Conservation (phyloP, 768 basidiomycete species). For the Tricholoma matsutake region DNA sequence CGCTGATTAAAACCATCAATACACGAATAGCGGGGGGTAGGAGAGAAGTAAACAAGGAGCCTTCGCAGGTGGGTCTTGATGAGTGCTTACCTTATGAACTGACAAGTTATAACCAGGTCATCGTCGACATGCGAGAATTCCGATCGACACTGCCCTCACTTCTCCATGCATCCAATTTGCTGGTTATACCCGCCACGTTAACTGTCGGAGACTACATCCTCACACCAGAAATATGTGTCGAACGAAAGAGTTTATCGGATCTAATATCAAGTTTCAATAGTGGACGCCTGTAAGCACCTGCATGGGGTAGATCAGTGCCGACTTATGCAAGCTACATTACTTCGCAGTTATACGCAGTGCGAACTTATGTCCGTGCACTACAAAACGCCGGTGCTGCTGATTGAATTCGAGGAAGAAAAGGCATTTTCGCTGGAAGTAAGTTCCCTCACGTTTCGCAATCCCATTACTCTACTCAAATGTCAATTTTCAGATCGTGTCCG, state of each 20-base stretch:
- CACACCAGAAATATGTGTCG: constrained; percentile 93
- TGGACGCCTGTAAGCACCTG: constrained; percentile 75
- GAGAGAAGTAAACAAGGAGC: constrained; percentile 59
- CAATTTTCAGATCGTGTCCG: constrained; percentile 53
- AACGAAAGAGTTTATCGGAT: constrained; percentile 93
- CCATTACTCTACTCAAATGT: neutral
- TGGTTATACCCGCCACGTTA: constrained; percentile 87
- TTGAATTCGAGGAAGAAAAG: constrained; percentile 98
- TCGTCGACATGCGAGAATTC: constrained; percentile 97
- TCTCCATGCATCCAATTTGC: constrained; percentile 75
- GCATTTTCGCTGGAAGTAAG: constrained; percentile 85
- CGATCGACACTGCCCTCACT: constrained; percentile 88
- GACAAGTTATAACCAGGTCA: constrained; percentile 52
- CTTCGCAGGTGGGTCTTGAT: constrained; percentile 50
- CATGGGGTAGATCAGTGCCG: neutral
- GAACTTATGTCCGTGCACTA: constrained; percentile 97
- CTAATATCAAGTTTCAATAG: constrained; percentile 91
- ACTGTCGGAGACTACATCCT: constrained; percentile 96
- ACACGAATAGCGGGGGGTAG: constrained; percentile 85
- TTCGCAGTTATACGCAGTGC: constrained; percentile 87
- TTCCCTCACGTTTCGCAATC: neutral
- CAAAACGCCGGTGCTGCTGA: constrained; percentile 87
- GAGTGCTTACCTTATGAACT: neutral
- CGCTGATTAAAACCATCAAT: constrained; percentile 77
- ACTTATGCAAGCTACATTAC: neutral